phyloP scores from a whole-genome alignment of 305 asterid genomes.

The Fraxinus velutina region DNA sequence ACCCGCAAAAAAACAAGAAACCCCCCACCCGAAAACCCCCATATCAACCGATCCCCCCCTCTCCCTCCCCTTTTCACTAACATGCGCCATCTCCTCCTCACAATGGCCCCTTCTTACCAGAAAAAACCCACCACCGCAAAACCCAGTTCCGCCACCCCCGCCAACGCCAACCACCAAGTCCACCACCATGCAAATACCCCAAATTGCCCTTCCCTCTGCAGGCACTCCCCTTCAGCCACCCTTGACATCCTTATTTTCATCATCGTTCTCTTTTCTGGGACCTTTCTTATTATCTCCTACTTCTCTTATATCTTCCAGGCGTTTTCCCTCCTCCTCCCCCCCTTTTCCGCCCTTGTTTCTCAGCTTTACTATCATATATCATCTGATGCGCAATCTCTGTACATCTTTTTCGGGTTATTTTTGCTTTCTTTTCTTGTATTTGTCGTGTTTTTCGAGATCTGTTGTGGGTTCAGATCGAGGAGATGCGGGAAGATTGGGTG shows the following conservation, averaged over 20 bases:
- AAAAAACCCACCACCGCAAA: conserved; percentile 29
- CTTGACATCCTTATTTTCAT: conserved; percentile 79
- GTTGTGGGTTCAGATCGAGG: conserved; percentile 62
- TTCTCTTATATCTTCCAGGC: conserved; percentile 65
- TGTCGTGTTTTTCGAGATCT: conserved; percentile 48
- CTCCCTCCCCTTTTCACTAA: conserved; percentile 24
- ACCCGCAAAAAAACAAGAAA: conserved; percentile 27
- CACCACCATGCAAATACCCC: conserved; percentile 20
- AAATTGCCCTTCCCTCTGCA: conserved; percentile 48
- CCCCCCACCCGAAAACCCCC: background rate
- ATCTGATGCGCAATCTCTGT: conserved; percentile 39
- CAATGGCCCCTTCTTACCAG: conserved; percentile 31
- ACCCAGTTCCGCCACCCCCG: conserved; percentile 14
- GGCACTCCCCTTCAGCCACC: conserved; percentile 75
- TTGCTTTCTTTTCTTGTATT: conserved; percentile 34
- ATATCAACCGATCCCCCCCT: background rate
- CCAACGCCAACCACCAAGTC: conserved; percentile 17
- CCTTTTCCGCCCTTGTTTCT: conserved; percentile 34
- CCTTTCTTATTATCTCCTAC: conserved; percentile 65
- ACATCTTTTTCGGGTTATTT: conserved; percentile 41
- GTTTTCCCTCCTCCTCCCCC: conserved; percentile 63
- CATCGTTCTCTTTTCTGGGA: conserved; percentile 68
- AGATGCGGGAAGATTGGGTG: conserved; percentile 64
- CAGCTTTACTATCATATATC: conserved; percentile 26
- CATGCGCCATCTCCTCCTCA: conserved; percentile 52